A percentile compares a stretch with the other conserved stretches of the same genome.
Evolutionary conservation across 371 early-diverging fungal species (phyloP).

Genomic region (Mucor lusitanicus): DNA sequence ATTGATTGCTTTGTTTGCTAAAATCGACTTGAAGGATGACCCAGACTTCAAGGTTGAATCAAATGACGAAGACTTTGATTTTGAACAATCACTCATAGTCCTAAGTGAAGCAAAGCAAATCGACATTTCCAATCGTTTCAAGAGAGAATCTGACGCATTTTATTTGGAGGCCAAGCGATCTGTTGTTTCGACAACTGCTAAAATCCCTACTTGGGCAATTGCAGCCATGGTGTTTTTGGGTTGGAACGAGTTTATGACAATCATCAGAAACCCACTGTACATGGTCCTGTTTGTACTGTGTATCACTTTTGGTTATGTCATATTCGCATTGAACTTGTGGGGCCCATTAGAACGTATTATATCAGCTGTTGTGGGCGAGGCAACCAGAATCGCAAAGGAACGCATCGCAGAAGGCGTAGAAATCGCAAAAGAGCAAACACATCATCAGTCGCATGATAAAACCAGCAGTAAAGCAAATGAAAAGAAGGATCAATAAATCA

Average conservation of each 20-base stretch:
- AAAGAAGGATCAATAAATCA: background rate
- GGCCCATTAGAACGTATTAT: conserved; percentile 63
- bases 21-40: conserved; percentile 52
- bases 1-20: conserved; percentile 67
- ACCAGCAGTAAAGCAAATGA: background rate
- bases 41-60: conserved; percentile 44
- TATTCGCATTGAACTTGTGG: conserved; percentile 69
- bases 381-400: conserved; percentile 41
- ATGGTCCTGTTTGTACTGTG: conserved; percentile 57
- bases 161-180: conserved; percentile 96
- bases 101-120: conserved; percentile 72
- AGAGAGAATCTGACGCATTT: conserved; percentile 86
- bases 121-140: conserved; percentile 80
- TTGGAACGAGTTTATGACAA: conserved; percentile 91
- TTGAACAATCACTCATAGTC: conserved; percentile 60
- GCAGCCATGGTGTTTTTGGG: conserved; percentile 78
- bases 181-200: conserved; percentile 80
- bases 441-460: background rate
- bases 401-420: conserved; percentile 3
- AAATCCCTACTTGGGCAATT: conserved; percentile 88
- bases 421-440: conserved; percentile 3
- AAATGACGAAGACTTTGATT: conserved; percentile 59
- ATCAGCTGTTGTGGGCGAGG: conserved; percentile 41
- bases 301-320: conserved; percentile 55
- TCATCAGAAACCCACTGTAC: conserved; percentile 83